These are phyloP conservation scores for Venturia asperata DNA, from an alignment of 2,329 filamentous ascomycete genomes.

Conservation along the genomic window DNA sequence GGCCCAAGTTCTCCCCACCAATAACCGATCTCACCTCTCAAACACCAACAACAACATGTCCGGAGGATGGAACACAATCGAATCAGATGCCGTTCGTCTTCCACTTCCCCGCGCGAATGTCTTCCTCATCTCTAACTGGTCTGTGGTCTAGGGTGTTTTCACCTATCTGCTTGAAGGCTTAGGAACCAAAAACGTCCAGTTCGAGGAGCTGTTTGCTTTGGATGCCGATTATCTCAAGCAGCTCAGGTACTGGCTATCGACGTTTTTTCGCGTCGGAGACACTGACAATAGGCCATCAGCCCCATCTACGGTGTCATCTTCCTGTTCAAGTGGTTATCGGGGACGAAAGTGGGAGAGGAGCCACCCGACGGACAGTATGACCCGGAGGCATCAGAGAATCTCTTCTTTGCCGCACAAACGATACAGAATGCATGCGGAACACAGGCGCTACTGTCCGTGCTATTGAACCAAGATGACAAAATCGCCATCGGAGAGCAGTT, in stretches of 20 bases:
- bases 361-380: constrained; percentile 81
- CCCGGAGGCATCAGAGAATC: constrained; percentile 60
- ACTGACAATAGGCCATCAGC: constrained; percentile 33
- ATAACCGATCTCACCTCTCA: background rate
- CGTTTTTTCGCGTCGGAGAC: background rate
- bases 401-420: constrained; percentile 95
- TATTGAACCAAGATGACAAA: constrained; percentile 71
- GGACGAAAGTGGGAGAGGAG: constrained; percentile 54
- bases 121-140: constrained; percentile 20
- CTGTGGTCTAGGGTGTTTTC: constrained; percentile 68
- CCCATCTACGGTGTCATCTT: constrained; percentile 95
- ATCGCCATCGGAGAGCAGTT: constrained; percentile 68
- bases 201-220: constrained; percentile 89
- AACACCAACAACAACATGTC: constrained; percentile 26
- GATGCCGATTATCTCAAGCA: constrained; percentile 66
- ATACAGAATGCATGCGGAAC: constrained; percentile 99
- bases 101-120: background rate
- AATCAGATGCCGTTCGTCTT: constrained; percentile 78
- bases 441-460: constrained; percentile 83
- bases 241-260: constrained; percentile 37
- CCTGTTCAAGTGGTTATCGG: constrained; percentile 91
- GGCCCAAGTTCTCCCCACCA: background rate
- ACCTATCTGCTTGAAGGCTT: constrained; percentile 91
- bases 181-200: constrained; percentile 88
- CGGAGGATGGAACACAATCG: constrained; percentile 94